These are phyloP conservation scores for Artomyces pyxidatus DNA, from an alignment of 768 basidiomycete species.

Conservation along the genomic window DNA sequence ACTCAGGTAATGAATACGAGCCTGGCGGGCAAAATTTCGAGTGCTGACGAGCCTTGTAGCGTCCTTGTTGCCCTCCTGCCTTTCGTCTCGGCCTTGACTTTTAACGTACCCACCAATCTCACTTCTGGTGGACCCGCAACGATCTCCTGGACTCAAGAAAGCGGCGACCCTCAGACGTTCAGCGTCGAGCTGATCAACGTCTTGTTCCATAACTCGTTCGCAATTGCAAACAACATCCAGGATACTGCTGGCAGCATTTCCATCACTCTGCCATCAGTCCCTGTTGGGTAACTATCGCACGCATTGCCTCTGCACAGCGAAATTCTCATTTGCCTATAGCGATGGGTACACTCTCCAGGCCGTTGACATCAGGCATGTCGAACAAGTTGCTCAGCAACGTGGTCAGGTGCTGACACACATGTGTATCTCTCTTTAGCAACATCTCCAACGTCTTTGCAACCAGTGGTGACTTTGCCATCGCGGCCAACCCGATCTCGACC, in stretches of 20 bases:
- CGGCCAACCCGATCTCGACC: constrained; percentile 2
- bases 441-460: neutral
- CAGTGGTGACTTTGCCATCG: neutral
- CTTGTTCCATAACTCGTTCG: constrained; percentile 7
- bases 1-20: neutral
- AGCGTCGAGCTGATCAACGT: constrained; percentile 5
- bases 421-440: constrained; percentile 6
- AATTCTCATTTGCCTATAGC: neutral
- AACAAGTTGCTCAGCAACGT: neutral
- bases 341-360: constrained; percentile 9
- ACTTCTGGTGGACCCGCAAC: constrained; percentile 6
- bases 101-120: neutral
- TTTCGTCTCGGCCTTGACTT: constrained; percentile 7
- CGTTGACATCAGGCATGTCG: constrained; percentile 8
- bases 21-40: neutral
- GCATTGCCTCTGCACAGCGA: neutral
- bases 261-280: constrained; percentile 6
- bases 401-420: neutral
- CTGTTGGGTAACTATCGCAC: neutral
- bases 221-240: constrained; percentile 13
- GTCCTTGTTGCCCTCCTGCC: constrained; percentile 9
- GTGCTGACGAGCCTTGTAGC: neutral
- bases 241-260: neutral
- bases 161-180: neutral
- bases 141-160: neutral